phyloP scores from a whole-genome alignment of 2,329 filamentous ascomycete genomes.

The Rutstroemia sp. region DNA sequence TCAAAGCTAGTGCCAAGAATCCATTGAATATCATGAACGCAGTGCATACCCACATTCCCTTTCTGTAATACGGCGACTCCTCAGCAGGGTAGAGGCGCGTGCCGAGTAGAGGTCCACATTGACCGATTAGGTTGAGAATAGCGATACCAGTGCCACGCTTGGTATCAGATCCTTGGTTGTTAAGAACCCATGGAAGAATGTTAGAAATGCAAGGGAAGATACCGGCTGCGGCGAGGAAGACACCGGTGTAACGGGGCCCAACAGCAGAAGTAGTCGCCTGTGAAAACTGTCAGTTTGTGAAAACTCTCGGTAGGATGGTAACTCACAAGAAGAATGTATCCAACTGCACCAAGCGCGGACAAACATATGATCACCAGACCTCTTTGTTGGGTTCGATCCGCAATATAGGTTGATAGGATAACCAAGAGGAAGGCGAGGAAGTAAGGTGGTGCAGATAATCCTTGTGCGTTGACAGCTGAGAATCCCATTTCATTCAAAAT shows the following conservation, averaged over 20 bases:
- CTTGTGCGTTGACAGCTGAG: conserved; percentile 58
- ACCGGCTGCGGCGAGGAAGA: conserved; percentile 48
- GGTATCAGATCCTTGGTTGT: conserved; percentile 63
- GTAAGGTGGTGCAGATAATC: conserved; percentile 64
- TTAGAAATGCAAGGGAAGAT: conserved; percentile 64
- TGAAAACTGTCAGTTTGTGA: no score
- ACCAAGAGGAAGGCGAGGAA: conserved; percentile 59
- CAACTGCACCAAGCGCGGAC: conserved; percentile 49
- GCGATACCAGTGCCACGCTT: conserved; percentile 59
- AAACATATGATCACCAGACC: conserved; percentile 51
- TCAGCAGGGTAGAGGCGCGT: conserved; percentile 53
- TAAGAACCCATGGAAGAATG: conserved; percentile 62
- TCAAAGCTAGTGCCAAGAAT: conserved; percentile 43
- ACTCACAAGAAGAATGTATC: conserved; percentile 56
- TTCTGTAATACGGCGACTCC: conserved; percentile 40
- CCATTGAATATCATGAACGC: conserved; percentile 55
- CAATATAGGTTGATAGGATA: conserved; percentile 52
- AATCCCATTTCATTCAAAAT: conserved; percentile 63
- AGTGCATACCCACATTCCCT: conserved; percentile 53
- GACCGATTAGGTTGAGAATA: conserved; percentile 60
- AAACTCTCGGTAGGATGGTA: no score
- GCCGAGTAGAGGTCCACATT: conserved; percentile 55
- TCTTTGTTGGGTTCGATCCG: conserved; percentile 59
- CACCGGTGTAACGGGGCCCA: conserved; percentile 38
- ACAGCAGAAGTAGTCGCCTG: conserved; percentile 36